phyloP scores from a whole-genome alignment of 306 rosid genomes.

The Cucumis cinereus region DNA sequence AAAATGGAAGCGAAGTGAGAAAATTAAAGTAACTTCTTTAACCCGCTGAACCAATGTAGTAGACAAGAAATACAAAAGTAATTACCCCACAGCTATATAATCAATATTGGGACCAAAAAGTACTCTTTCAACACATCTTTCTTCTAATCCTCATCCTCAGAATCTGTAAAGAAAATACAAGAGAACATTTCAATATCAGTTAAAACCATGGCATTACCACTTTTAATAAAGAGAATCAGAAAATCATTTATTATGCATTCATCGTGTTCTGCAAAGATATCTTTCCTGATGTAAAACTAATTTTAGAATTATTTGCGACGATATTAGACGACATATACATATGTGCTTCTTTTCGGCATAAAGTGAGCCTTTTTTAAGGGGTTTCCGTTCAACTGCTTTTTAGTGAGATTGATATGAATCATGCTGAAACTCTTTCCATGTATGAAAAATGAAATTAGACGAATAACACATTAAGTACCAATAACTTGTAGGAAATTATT shows the following conservation, averaged over 20 bases:
- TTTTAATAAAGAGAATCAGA: not conserved
- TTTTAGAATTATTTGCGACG: not conserved
- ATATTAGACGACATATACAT: not conserved
- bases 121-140: slow-evolving; percentile 21
- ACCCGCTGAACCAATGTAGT: not conserved
- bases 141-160: slow-evolving; percentile 71
- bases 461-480: not conserved
- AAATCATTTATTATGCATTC: not conserved
- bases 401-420: not conserved
- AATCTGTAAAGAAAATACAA: slow-evolving; percentile 47
- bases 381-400: not conserved
- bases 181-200: slow-evolving; percentile 8
- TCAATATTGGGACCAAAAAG: slow-evolving; percentile 17
- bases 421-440: not conserved
- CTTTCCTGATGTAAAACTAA: not conserved
- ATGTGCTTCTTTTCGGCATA: not conserved
- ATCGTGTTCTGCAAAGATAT: not conserved
- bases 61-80: slow-evolving; percentile 12
- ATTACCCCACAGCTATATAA: slow-evolving; percentile 21
- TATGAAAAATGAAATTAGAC: not conserved
- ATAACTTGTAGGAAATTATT: not conserved
- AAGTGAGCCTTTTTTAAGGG: not conserved
- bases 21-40: slow-evolving; percentile 1
- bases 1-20: not conserved
- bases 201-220: not conserved